A percentile compares a stretch with the other conserved stretches of the same genome.
Conservation (phyloP, 2,329 filamentous ascomycete species). For the Fusarium coicis region DNA sequence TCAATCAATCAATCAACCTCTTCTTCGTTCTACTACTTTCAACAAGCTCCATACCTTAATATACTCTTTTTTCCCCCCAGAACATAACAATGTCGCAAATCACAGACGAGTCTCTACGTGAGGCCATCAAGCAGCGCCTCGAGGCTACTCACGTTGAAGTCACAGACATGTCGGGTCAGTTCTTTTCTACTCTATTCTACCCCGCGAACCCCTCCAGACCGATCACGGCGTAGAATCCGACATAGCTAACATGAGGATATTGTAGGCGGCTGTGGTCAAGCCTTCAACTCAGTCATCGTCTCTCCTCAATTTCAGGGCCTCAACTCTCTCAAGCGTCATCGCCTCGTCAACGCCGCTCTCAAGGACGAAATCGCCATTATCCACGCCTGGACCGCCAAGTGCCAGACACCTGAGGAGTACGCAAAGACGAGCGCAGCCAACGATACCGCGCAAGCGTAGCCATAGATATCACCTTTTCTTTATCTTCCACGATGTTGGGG, state of each 20-base stretch:
- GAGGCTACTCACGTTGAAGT: constrained; percentile 85
- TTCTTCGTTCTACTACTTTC: constrained; percentile 31
- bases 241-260: constrained; percentile 13
- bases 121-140: constrained; percentile 75
- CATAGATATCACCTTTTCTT: neutral
- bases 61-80: neutral
- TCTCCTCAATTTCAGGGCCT: constrained; percentile 76
- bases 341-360: constrained; percentile 84
- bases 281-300: constrained; percentile 69
- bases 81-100: constrained; percentile 65
- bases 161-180: constrained; percentile 88
- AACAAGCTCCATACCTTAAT: constrained; percentile 6
- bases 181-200: neutral
- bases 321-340: constrained; percentile 83
- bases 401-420: constrained; percentile 92
- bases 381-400: constrained; percentile 95
- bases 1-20: constrained; percentile 50
- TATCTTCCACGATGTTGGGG: neutral
- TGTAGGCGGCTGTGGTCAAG: constrained; percentile 69
- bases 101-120: constrained; percentile 76
- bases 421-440: constrained; percentile 55
- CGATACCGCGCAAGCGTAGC: constrained; percentile 24
- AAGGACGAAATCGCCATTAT: constrained; percentile 91
- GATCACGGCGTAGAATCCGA: constrained; percentile 6
- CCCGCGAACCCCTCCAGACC: constrained; percentile 24